Evolutionary conservation across 1,139 yeast genomes (phyloP).

Genomic region (Taphrina communis): DNA sequence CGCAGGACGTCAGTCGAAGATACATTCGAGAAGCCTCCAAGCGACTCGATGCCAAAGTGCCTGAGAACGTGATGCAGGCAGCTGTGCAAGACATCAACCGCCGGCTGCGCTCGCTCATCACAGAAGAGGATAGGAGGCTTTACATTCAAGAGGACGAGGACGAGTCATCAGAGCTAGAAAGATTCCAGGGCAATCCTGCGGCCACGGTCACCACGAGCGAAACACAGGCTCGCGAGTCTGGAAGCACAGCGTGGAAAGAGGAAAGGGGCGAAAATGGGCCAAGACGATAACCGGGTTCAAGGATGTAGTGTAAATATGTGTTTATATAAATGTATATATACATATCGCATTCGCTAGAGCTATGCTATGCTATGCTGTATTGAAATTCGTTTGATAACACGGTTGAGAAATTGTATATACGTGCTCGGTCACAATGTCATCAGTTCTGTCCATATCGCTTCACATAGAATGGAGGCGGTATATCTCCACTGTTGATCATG

Average conservation of each 20-base stretch:
- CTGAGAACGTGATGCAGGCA: conserved; percentile 55
- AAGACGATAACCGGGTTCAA: not conserved
- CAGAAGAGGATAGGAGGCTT: conserved; percentile 51
- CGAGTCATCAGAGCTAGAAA: conserved; percentile 55
- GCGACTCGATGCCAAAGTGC: conserved; percentile 60
- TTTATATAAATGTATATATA: not conserved
- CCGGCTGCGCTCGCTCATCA: conserved; percentile 51
- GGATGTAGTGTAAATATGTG: not conserved
- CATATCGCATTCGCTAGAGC: conserved; percentile 9
- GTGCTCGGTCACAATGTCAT: not conserved
- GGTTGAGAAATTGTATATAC: not conserved
- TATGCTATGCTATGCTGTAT: conserved; percentile 5
- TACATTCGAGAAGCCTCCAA: conserved; percentile 64
- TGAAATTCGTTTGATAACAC: too few relatives aligned
- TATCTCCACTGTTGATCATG: conserved; percentile 36
- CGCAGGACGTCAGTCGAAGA: conserved; percentile 63
- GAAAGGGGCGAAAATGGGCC: conserved; percentile 77
- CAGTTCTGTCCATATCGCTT: conserved; percentile 29
- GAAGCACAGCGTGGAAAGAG: conserved; percentile 74
- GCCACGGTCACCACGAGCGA: conserved; percentile 43
- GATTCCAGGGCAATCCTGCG: conserved; percentile 46
- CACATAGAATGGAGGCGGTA: conserved; percentile 39
- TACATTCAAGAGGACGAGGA: conserved; percentile 54
- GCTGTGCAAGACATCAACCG: conserved; percentile 56
- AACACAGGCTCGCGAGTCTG: conserved; percentile 65